Evolutionary conservation across 2,329 filamentous ascomycete species (phyloP), one percentile per base, ranked within the genome.

Genomic region (Ophiostoma sp.): DNA sequence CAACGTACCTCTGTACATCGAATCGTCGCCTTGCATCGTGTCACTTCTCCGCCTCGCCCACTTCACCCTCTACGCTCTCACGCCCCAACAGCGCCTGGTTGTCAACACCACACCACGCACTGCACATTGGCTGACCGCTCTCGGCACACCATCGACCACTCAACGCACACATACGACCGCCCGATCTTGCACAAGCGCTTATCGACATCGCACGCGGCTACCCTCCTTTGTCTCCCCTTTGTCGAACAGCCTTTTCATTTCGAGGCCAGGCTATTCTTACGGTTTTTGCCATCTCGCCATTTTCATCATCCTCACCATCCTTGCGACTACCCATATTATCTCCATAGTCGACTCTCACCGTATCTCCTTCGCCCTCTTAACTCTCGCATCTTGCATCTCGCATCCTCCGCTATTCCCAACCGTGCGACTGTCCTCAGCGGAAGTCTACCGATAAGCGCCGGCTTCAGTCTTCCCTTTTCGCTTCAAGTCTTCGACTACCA

Each of bases 181-280:
- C 38, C 60, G 60, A 44, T 63, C 60, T 63, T 44, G 38, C 60
- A 63, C 60, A 65, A 65, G 68, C 64, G 66, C 66, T 47, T 68
- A 69, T 69, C 66, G 64, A 64, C 65, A 64, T 42, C 49, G 41
- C 65, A 65, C 69, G 45, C 49, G 36, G 65, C 47, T 40, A 52
- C 60, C 27, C 18, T 18, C 62, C 52, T 68, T 60, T n/a, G 47
- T 40, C 65, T 58, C 60, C 41, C 14, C 36, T n/a, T 65, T 60
- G 55, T 52, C 60, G 27, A 18, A 55, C 49, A 55, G 49, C 18
- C 49, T 27, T 9, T 55, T 27, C 8, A 55, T 27, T 18, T 27
- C 49, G 49, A 27, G 7, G n/a, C n/a, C n/a, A 12, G 14, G 45
- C 45, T 2, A 5, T 47, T 6, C 47, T 49, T 7, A 41, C 41